Conservation (phyloP, 257 asterid species). For the Fraxinus anomala region DNA sequence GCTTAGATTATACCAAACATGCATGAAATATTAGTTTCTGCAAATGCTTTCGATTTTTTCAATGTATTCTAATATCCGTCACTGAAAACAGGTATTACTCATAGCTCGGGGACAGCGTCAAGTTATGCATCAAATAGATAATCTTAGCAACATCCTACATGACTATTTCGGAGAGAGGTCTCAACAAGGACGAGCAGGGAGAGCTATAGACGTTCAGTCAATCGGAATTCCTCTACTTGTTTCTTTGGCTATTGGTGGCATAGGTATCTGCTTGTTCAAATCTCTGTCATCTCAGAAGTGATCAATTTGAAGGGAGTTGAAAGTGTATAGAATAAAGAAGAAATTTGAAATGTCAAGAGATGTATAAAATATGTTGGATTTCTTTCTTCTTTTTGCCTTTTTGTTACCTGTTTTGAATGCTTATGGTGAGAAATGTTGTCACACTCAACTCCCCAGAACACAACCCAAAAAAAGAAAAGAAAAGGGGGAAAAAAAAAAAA, state of each 20-base stretch:
- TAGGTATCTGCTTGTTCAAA: slow-evolving; percentile 63
- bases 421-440: neutral
- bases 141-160: slow-evolving; percentile 62
- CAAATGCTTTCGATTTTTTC: neutral
- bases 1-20: neutral
- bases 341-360: neutral
- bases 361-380: neutral
- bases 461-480: neutral
- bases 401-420: neutral
- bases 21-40: neutral
- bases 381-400: neutral
- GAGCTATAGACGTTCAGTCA: slow-evolving; percentile 39
- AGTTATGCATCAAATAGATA: slow-evolving; percentile 85
- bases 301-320: slow-evolving; percentile 4
- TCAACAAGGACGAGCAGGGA: slow-evolving; percentile 44
- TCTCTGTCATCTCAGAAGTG: slow-evolving; percentile 51
- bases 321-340: slow-evolving; percentile 4
- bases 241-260: slow-evolving; percentile 70
- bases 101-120: slow-evolving; percentile 84
- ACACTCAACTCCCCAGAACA: neutral
- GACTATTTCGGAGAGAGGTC: slow-evolving; percentile 62
- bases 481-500: too few species aligned
- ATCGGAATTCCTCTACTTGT: slow-evolving; percentile 57
- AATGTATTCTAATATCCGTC: neutral
- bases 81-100: slow-evolving; percentile 55